Evolutionary conservation across 306 rosid genomes (phyloP).

Genomic region (Fragaria nilgerrensis): DNA sequence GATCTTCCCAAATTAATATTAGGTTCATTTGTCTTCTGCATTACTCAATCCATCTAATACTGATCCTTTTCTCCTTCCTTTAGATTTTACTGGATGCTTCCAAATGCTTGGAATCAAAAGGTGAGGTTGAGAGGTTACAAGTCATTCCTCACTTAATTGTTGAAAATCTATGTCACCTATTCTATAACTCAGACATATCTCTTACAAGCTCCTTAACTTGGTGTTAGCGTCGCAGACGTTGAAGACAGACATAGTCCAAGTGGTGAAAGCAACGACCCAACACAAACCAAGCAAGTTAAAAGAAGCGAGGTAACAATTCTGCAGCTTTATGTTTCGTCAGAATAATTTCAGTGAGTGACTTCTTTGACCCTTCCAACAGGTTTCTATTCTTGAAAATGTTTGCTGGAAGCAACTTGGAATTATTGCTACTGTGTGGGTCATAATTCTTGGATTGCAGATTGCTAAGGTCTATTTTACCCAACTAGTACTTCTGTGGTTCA

Average conservation of each 20-base stretch:
- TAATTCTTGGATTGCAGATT: conserved; percentile 63
- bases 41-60: neutral
- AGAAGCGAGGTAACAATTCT: conserved; percentile 22
- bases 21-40: neutral
- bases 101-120: conserved; percentile 33
- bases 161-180: neutral
- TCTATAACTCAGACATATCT: neutral
- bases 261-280: conserved; percentile 32
- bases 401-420: conserved; percentile 66
- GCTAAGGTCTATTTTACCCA: conserved; percentile 38
- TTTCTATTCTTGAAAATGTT: conserved; percentile 43
- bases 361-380: conserved; percentile 34
- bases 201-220: conserved; percentile 19
- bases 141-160: neutral
- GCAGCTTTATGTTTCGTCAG: neutral
- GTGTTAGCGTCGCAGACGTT: conserved; percentile 33
- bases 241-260: conserved; percentile 50
- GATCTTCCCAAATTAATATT: neutral
- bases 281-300: conserved; percentile 29
- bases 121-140: conserved; percentile 28
- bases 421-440: conserved; percentile 57
- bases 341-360: neutral
- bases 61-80: neutral
- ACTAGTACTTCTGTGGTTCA: neutral
- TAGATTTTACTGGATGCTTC: conserved; percentile 43